Percentiles rank a stretch among this genome's conserved stretches.
These are phyloP conservation scores for Sphaerulina vaccinii DNA, from an alignment of 2,329 filamentous ascomycete genomes.

Conservation along the genomic window DNA sequence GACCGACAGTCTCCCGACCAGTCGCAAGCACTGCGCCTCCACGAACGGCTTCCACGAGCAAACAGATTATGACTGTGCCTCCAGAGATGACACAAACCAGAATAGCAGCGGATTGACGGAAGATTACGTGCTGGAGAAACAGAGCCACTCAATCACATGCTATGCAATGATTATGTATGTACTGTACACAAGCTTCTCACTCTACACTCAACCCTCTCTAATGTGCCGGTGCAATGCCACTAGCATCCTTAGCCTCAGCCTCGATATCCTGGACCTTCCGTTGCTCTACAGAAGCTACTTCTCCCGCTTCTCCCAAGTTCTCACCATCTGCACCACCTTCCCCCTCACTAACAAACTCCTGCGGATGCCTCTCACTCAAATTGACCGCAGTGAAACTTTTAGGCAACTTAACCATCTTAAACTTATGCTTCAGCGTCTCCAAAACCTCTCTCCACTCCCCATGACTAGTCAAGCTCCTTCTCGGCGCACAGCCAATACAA, in stretches of 20 bases:
- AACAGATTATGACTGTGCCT: too few relatives aligned
- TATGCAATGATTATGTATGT: not conserved
- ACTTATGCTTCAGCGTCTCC: slow-evolving; percentile 89
- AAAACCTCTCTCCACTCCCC: slow-evolving; percentile 97
- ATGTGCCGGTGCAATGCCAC: slow-evolving; percentile 32
- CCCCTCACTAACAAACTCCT: slow-evolving; percentile 40
- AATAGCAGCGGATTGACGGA: too few relatives aligned
- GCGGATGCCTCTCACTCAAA: slow-evolving; percentile 49
- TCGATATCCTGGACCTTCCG: slow-evolving; percentile 40
- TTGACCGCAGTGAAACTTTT: slow-evolving; percentile 54
- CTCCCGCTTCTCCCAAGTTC: not conserved
- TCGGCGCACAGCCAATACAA: slow-evolving; percentile 90
- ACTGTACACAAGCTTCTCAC: not conserved
- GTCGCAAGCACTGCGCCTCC: too few relatives aligned
- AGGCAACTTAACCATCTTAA: slow-evolving; percentile 67
- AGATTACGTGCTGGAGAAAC: too few relatives aligned
- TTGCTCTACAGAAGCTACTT: not conserved
- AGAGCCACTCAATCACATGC: too few relatives aligned
- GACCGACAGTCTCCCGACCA: too few relatives aligned
- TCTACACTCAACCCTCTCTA: too few relatives aligned
- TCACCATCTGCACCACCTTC: slow-evolving; percentile 5
- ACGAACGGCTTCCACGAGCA: too few relatives aligned
- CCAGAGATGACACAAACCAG: too few relatives aligned
- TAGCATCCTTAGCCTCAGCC: slow-evolving; percentile 34
- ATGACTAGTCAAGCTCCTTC: slow-evolving; percentile 84